Percentiles rank a stretch among this genome's conserved stretches.
These are phyloP conservation scores for Suaeda aralocaspica DNA, from an alignment of 148 eudicot species.

Conservation along the genomic window DNA sequence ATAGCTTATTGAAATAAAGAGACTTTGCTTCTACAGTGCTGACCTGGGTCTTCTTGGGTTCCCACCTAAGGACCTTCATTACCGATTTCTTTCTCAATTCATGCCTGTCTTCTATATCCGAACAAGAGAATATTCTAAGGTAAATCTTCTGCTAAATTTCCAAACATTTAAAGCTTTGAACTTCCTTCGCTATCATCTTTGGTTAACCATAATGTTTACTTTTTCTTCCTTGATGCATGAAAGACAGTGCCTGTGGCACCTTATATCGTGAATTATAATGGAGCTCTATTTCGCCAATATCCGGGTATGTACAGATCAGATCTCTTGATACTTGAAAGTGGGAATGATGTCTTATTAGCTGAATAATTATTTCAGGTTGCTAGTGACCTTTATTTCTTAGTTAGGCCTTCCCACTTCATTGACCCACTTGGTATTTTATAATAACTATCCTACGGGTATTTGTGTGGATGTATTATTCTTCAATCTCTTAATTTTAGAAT, in stretches of 20 bases:
- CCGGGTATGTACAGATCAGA: constrained; percentile 56
- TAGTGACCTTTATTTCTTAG: neutral
- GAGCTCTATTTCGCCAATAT: constrained; percentile 95
- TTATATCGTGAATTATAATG: constrained; percentile 80
- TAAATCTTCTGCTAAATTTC: constrained; percentile 23
- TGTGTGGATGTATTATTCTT: neutral
- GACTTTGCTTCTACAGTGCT: constrained; percentile 49
- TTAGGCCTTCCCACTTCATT: neutral
- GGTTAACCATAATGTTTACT: constrained; percentile 16
- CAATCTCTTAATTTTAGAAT: too few relatives aligned
- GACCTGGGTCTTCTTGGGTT: constrained; percentile 94
- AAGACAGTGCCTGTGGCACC: constrained; percentile 99
- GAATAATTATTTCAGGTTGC: neutral
- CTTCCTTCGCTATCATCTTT: constrained; percentile 12
- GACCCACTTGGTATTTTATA: too few relatives aligned
- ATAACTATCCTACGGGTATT: neutral
- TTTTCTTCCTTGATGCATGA: constrained; percentile 28
- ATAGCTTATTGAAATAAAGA: constrained; percentile 13
- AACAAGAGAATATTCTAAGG: constrained; percentile 97
- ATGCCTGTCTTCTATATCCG: constrained; percentile 85
- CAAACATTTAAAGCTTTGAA: neutral
- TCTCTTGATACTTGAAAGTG: neutral
- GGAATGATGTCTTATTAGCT: neutral
- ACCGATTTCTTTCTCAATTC: constrained; percentile 92
- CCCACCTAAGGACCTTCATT: constrained; percentile 87